Evolutionary conservation across 2,329 filamentous ascomycete species (phyloP), one percentile per base, ranked within the genome.

Genomic region (Aureobasidium sp.): DNA sequence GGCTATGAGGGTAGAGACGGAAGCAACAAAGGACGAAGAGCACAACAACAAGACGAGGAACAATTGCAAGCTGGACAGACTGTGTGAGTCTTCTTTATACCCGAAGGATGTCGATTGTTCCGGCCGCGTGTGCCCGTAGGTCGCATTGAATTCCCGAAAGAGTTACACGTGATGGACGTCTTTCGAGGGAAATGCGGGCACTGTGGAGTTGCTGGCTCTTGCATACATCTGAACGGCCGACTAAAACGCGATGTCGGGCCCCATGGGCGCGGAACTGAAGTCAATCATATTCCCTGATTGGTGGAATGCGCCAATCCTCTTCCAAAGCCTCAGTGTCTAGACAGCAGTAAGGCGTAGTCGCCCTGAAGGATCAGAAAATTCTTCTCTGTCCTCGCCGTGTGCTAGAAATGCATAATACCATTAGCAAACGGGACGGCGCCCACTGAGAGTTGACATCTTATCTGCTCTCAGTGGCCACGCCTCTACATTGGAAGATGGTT

Each of bases 171-270:
- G 51, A 55, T 41, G 37, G 15, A 41, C 36, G 26, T 41, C 26
- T 27, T 24, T 20, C 6, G 53, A 46, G 41, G 2, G 46, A 57
- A 57, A 57, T 34, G 53, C 41, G 53, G 53, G 29, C 26, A 44
- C 53, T 57, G 53, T 57, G 53, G 53, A 57, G 53, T 46, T 34
- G 29, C 26, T 57, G 53, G 53, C 41, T 36, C 29, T 46, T 57
- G 53, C 53, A 32, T 36, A 32, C 51, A 43, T 17, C 5, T 39
- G 50, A 52, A 52, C 48, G 48, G 48, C n/a, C 48, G 48, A 51
- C 48, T 24, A 37, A 39, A 43, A 55, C 37, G 51, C 51, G 51
- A 55, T 55, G 37, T 55, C 51, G 51, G 51, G 51, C 51, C 37
- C 51, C 37, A 32, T 43, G 51, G 51, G 51, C 37, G 51, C 51